Evolutionary conservation across 2,329 filamentous ascomycete species (phyloP).

Genomic region (Fusarium hainanense): DNA sequence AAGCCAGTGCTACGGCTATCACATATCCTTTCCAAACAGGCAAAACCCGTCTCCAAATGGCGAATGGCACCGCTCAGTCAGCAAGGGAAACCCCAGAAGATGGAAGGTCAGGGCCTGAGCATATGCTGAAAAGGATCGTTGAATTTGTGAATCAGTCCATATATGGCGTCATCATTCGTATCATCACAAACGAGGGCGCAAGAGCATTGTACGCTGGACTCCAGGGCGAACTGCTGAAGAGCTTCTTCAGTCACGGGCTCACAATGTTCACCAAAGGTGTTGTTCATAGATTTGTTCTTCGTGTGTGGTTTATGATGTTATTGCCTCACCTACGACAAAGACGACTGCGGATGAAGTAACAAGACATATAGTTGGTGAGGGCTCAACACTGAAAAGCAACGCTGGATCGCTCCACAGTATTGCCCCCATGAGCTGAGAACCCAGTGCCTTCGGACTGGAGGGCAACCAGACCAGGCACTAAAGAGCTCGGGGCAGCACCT

Average conservation of each 20-base stretch:
- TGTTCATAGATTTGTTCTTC: slow-evolving; percentile 77
- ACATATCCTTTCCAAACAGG: slow-evolving; percentile 90
- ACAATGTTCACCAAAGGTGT: slow-evolving; percentile 89
- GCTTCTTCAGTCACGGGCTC: slow-evolving; percentile 86
- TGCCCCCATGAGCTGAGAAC: slow-evolving; percentile 88
- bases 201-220: slow-evolving; percentile 80
- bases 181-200: slow-evolving; percentile 72
- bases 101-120: neutral
- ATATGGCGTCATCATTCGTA: slow-evolving; percentile 70
- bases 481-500: slow-evolving; percentile 61
- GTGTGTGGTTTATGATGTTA: slow-evolving; percentile 70
- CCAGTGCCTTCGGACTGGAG: slow-evolving; percentile 90
- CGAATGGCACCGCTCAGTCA: slow-evolving; percentile 48
- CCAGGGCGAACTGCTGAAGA: slow-evolving; percentile 79
- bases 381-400: slow-evolving; percentile 83
- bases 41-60: slow-evolving; percentile 81
- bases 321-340: slow-evolving; percentile 44
- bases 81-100: slow-evolving; percentile 18
- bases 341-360: slow-evolving; percentile 36
- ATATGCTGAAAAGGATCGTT: slow-evolving; percentile 27
- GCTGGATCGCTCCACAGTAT: slow-evolving; percentile 80
- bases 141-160: slow-evolving; percentile 60
- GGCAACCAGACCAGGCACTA: slow-evolving; percentile 79
- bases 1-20: slow-evolving; percentile 77
- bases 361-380: slow-evolving; percentile 1